Evolutionary conservation across 1,284 basidiomycete genomes (phyloP).

Genomic region (Puccinia triticina): DNA sequence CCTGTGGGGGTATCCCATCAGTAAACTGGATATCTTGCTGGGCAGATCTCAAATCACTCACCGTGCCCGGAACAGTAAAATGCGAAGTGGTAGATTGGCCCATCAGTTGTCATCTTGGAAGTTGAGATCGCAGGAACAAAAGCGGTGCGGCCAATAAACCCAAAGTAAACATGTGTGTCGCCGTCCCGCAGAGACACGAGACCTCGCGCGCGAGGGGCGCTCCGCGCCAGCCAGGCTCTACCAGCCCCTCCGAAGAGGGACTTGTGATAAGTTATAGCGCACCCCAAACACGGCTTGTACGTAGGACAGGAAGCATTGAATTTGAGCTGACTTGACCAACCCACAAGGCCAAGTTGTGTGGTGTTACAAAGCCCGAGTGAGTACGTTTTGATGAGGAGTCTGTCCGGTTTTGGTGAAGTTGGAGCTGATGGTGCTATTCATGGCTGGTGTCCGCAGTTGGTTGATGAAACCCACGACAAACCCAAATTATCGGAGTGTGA

Average conservation of each 20-base stretch:
- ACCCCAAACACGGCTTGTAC: too few relatives aligned
- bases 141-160: background rate
- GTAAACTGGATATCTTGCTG: background rate
- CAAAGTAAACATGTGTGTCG: background rate
- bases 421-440: too few relatives aligned
- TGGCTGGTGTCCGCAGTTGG: background rate
- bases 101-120: background rate
- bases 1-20: constrained; percentile 63
- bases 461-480: too few relatives aligned
- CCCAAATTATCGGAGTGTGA: too few relatives aligned
- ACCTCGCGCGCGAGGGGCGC: too few relatives aligned
- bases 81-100: constrained; percentile 29
- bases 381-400: too few relatives aligned
- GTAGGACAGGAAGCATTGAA: too few relatives aligned
- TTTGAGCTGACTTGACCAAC: background rate
- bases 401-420: background rate
- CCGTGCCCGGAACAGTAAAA: constrained; percentile 50
- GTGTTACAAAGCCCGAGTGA: background rate
- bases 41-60: constrained; percentile 4
- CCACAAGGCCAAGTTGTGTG: background rate
- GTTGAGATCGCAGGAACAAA: too few relatives aligned
- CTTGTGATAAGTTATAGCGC: too few relatives aligned
- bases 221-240: too few relatives aligned
- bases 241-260: too few relatives aligned
- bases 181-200: too few relatives aligned